Conservation (phyloP, 768 basidiomycete species). For the Fomitopsis pulvina region DNA sequence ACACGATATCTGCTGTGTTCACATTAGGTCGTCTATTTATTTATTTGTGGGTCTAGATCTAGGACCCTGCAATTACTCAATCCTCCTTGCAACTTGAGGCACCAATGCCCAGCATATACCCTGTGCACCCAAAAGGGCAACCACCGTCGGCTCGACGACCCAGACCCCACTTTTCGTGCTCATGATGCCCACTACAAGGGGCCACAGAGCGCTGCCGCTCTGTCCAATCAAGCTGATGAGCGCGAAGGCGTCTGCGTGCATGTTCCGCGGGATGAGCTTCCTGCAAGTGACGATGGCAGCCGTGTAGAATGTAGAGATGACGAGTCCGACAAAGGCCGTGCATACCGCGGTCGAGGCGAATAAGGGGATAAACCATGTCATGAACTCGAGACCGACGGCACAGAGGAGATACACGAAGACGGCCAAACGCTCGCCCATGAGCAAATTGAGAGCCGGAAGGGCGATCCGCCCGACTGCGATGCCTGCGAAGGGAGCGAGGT, state of each 20-base stretch:
- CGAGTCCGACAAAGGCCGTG: conserved; percentile 25
- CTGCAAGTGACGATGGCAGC: conserved; percentile 20
- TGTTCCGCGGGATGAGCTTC: conserved; percentile 19
- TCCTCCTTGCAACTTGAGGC: conserved; percentile 15
- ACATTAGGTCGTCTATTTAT: too few species aligned
- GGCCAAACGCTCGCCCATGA: conserved; percentile 23
- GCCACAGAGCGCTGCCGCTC: conserved; percentile 24
- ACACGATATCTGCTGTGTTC: too few species aligned
- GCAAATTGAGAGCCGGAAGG: conserved; percentile 20
- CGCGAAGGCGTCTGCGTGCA: conserved; percentile 25
- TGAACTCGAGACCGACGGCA: conserved; percentile 23
- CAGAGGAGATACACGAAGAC: conserved; percentile 22
- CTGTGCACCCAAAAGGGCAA: conserved; percentile 21
- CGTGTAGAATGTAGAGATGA: conserved; percentile 24
- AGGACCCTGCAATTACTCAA: conserved; percentile 3
- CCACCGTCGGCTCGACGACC: conserved; percentile 24
- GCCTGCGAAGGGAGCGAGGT: conserved; percentile 8
- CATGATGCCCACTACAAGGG: conserved; percentile 22
- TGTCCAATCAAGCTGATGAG: conserved; percentile 24
- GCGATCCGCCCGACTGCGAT: conserved; percentile 22
- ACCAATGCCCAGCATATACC: conserved; percentile 20
- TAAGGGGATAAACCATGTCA: conserved; percentile 20
- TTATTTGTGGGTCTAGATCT: background rate
- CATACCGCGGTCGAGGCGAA: conserved; percentile 21
- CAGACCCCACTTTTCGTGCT: conserved; percentile 24